A percentile compares a stretch with the other conserved stretches of the same genome.
Conservation (phyloP, 805 yeast species). For the Candida tibetensis region DNA sequence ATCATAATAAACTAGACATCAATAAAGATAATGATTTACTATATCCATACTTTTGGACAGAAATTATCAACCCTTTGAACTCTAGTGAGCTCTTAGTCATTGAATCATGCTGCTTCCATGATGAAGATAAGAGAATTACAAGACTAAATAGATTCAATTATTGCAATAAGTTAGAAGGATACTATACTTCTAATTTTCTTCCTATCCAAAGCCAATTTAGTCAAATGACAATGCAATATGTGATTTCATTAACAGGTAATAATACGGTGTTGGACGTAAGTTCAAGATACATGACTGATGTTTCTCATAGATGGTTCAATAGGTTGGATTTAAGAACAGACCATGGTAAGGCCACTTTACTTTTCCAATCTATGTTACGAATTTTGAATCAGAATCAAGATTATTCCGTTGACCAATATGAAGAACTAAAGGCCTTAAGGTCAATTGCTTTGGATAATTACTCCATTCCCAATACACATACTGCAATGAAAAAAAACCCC, state of each 20-base stretch:
- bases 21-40: conserved; percentile 32
- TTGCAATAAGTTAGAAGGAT: background rate
- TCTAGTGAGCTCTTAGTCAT: conserved; percentile 22
- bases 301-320: conserved; percentile 28
- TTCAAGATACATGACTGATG: conserved; percentile 30
- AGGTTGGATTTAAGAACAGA: conserved; percentile 28
- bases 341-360: conserved; percentile 21
- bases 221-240: conserved; percentile 31
- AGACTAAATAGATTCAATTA: conserved; percentile 16
- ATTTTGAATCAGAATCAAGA: conserved; percentile 12
- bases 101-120: conserved; percentile 28
- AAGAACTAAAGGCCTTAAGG: conserved; percentile 21
- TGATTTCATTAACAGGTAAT: conserved; percentile 18
- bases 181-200: conserved; percentile 16
- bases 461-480: conserved; percentile 20
- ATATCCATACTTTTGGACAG: conserved; percentile 39
- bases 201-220: conserved; percentile 23
- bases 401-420: conserved; percentile 6
- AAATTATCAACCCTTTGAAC: conserved; percentile 29
- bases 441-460: conserved; percentile 22
- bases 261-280: conserved; percentile 25
- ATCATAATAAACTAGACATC: conserved; percentile 14
- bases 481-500: conserved; percentile 27
- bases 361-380: conserved; percentile 25
- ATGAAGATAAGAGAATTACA: conserved; percentile 24